phyloP scores from a whole-genome alignment of 176 grass and related monocot species.

The Panicum miliaceum region DNA sequence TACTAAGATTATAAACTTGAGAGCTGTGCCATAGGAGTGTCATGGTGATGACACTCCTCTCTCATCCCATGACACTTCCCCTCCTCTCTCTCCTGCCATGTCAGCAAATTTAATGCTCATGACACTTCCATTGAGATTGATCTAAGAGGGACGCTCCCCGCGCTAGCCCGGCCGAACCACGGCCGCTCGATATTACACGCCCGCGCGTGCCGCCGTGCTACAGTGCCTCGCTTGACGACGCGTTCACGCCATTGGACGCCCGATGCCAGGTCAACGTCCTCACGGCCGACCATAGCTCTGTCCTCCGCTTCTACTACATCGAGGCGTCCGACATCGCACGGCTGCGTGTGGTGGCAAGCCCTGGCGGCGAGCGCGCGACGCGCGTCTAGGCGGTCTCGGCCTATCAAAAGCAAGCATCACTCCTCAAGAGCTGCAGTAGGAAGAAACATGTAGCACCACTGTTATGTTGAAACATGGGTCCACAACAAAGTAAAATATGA shows the following conservation, averaged over 20 bases:
- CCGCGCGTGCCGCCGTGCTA: constrained; percentile 28
- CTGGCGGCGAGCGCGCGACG: not conserved
- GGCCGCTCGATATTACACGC: constrained; percentile 47
- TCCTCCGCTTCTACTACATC: constrained; percentile 42
- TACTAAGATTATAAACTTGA: no score
- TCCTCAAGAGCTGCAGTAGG: no score
- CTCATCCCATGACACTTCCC: no score
- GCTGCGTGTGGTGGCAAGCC: constrained; percentile 25
- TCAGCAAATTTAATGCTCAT: no score
- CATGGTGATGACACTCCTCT: no score
- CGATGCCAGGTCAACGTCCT: constrained; percentile 47
- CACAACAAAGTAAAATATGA: no score
- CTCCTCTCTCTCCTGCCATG: no score
- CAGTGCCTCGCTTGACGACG: constrained; percentile 2
- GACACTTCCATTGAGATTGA: no score
- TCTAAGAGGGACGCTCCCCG: constrained; percentile 13
- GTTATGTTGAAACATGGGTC: no score
- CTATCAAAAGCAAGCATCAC: no score
- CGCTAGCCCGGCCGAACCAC: constrained; percentile 18
- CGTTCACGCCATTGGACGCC: not conserved
- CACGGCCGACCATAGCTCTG: not conserved
- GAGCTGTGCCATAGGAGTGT: no score
- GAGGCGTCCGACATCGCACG: constrained; percentile 37
- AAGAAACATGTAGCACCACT: no score
- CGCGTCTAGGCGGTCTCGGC: constrained; percentile 48